Conservation (phyloP, 1,284 basidiomycete species). For the Phlebopus sp. region DNA sequence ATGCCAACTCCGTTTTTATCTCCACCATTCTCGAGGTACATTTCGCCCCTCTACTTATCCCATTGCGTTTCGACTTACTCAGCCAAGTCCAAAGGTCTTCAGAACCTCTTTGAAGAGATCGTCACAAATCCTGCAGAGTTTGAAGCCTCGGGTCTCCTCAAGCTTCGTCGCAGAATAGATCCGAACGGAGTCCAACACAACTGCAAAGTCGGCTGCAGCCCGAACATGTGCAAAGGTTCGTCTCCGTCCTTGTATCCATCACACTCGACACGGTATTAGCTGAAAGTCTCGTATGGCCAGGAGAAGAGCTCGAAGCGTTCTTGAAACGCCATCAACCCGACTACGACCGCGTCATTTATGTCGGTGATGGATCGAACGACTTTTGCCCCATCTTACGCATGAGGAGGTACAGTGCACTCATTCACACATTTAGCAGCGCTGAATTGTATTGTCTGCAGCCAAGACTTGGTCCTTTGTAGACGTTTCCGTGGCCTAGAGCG, state of each 20-base stretch:
- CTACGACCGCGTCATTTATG: constrained; percentile 84
- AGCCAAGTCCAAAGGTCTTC: constrained; percentile 68
- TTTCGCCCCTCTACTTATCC: neutral
- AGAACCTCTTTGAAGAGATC: constrained; percentile 78
- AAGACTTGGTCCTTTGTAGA: constrained; percentile 78
- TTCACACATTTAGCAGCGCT: constrained; percentile 4
- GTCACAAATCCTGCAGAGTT: constrained; percentile 93
- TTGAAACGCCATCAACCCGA: constrained; percentile 63
- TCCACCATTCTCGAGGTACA: constrained; percentile 79
- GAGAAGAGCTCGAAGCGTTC: constrained; percentile 86
- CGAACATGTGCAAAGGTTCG: constrained; percentile 97
- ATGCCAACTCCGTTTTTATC: constrained; percentile 93
- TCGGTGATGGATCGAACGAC: constrained; percentile 95
- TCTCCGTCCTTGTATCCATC: neutral
- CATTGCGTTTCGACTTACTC: neutral
- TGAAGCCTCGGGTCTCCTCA: constrained; percentile 68
- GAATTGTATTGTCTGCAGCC: constrained; percentile 39
- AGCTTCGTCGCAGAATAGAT: constrained; percentile 74
- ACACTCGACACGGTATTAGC: neutral
- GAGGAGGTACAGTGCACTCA: constrained; percentile 50
- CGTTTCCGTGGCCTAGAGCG: constrained; percentile 72
- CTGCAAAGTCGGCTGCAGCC: constrained; percentile 87
- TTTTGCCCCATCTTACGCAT: constrained; percentile 90
- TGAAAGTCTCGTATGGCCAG: constrained; percentile 37
- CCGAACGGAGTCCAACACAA: constrained; percentile 77